Percentiles rank a stretch among this genome's conserved stretches.
These are phyloP conservation scores for Datura wrightii DNA, from an alignment of 257 asterid genomes.

Conservation along the genomic window DNA sequence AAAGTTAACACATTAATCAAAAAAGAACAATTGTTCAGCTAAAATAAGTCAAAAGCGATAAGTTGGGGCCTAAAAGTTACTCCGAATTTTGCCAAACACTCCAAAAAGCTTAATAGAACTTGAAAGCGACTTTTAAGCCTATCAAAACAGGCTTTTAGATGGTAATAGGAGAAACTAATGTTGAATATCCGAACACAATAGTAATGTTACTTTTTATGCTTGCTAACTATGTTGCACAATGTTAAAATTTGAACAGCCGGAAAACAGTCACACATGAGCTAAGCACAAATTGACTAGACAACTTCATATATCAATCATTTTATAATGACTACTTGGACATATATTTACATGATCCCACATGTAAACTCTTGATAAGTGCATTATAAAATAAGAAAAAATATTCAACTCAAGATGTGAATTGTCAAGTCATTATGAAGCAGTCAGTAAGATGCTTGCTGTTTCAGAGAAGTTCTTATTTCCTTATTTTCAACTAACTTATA, in stretches of 20 bases:
- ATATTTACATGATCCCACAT: neutral
- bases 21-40: no score
- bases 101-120: no score
- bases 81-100: no score
- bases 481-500: constrained; percentile 4
- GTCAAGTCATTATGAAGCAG: constrained; percentile 1
- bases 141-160: neutral
- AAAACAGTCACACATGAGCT: constrained; percentile 5
- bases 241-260: neutral
- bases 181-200: neutral
- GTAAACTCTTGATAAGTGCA: constrained; percentile 14
- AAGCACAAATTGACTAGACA: neutral
- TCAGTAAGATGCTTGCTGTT: neutral
- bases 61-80: no score
- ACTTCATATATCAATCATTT: neutral
- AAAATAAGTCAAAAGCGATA: no score
- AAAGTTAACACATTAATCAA: no score
- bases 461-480: constrained; percentile 12
- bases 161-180: constrained; percentile 22
- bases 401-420: constrained; percentile 17
- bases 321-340: constrained; percentile 20
- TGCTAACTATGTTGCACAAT: neutral
- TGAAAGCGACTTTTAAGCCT: no score
- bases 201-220: neutral
- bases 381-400: neutral